Base-by-base conservation (phyloP, 495 filamentous ascomycete genomes). In the Podospora anserina region DNA sequence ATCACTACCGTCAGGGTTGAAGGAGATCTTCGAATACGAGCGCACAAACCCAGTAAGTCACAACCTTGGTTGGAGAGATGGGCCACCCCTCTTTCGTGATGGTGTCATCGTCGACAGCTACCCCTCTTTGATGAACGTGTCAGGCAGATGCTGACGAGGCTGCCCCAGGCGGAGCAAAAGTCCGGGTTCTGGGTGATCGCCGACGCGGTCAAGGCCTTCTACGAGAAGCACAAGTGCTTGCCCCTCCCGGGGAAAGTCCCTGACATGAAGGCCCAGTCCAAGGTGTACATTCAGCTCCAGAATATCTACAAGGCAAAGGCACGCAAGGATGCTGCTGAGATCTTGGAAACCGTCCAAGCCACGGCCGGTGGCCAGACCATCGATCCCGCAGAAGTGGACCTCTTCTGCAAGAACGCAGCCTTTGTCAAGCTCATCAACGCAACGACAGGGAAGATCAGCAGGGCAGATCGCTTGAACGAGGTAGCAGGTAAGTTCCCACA, bases 201-300 rank as follows among this genome's bases (percentile, higher is more conserved):
- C 9, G 83, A 89, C 70, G 94, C 94, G 2, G 84, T 98, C 70
- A 85, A 84, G 53, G 71, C 83, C 34, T 99, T 98, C 79, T 88
- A 94, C 74, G 75, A 80, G 15, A 84, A 83, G 64, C 88, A 96
- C 72, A 79, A 82, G 20, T 84, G 88, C 54, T 85, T 98, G 5
- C 95, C 95, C 20, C 81, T 99, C 0, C 91, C 93, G 2, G 96
- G 95, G 59, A 88, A 89, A 20, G 83, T 98, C 16, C 96, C 95
- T 5, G 95, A 99, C 79, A 99, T 99, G 95, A 99, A 99, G 81
- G 92, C 95, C 34, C 87, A 94, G 77, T 96, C 93, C 20, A 88
- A 86, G 61, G 92, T 96, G 70, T 99, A 99, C 80, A 88, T 98
- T 69, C 84, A 88, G 69, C 84, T 99, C 28, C 95, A 98, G 80